Conservation (phyloP, 2,329 filamentous ascomycete genomes). For the Rutstroemia sp. region DNA sequence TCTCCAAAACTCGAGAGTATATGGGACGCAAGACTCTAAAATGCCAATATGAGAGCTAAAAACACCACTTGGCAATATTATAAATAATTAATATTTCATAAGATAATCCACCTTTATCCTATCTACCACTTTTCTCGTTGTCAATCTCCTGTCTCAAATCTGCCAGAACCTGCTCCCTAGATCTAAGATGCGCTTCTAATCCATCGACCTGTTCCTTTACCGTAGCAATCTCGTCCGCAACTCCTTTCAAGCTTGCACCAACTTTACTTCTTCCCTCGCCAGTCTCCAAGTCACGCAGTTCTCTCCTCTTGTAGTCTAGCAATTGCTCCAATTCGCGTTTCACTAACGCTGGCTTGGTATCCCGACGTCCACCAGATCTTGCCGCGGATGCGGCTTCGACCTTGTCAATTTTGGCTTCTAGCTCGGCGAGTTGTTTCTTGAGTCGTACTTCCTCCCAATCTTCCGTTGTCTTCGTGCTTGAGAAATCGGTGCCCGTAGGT, state of each 20-base stretch:
- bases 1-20: too few relatives aligned
- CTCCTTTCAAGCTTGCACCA: conserved; percentile 66
- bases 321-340: conserved; percentile 92
- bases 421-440: conserved; percentile 82
- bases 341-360: conserved; percentile 80
- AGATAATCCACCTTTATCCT: conserved; percentile 2
- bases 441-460: conserved; percentile 97
- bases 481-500: conserved; percentile 84
- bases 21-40: too few relatives aligned
- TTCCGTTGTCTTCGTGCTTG: conserved; percentile 70
- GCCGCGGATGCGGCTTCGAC: conserved; percentile 69
- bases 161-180: conserved; percentile 66
- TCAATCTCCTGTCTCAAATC: conserved; percentile 79
- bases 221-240: conserved; percentile 78
- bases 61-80: conserved; percentile 4
- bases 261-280: conserved; percentile 61
- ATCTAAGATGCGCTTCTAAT: conserved; percentile 72
- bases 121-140: conserved; percentile 63
- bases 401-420: conserved; percentile 80
- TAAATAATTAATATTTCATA: conserved; percentile 9
- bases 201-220: conserved; percentile 95
- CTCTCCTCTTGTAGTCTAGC: conserved; percentile 86
- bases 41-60: too few relatives aligned
- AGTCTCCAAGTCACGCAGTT: conserved; percentile 67
- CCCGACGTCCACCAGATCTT: conserved; percentile 55